Conservation (phyloP, 208 protist genomes). For the Phytomonas francai region DNA sequence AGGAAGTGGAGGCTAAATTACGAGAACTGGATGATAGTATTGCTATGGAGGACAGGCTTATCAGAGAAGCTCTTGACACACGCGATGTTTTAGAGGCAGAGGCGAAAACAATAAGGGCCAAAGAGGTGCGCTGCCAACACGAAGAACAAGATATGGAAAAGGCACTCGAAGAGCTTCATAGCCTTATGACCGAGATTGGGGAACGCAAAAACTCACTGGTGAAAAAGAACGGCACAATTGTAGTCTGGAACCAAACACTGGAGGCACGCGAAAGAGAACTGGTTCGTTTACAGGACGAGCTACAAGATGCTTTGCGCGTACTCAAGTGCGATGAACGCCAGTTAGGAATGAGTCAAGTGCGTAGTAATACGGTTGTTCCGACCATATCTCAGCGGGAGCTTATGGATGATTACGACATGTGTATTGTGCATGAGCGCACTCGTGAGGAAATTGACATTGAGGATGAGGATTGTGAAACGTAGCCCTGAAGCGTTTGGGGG, state of each 20-base stretch:
- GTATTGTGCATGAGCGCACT: conserved; percentile 70
- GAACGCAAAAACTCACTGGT: conserved; percentile 44
- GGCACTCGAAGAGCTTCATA: conserved; percentile 42
- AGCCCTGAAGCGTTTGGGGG: neutral
- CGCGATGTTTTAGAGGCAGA: conserved; percentile 12
- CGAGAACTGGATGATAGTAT: neutral
- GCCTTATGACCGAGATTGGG: conserved; percentile 58
- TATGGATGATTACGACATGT: conserved; percentile 88
- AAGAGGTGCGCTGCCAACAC: conserved; percentile 38
- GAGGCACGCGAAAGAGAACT: conserved; percentile 71
- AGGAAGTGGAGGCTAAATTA: conserved; percentile 19
- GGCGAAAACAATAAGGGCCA: conserved; percentile 27
- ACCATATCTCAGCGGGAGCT: conserved; percentile 69
- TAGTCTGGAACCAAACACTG: conserved; percentile 58
- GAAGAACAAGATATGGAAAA: conserved; percentile 57
- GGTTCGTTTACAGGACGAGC: conserved; percentile 46
- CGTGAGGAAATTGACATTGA: conserved; percentile 71
- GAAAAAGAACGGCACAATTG: conserved; percentile 60
- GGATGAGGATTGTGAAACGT: conserved; percentile 22
- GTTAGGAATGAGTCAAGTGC: conserved; percentile 39
- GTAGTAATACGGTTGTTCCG: conserved; percentile 22
- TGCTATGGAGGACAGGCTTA: conserved; percentile 21
- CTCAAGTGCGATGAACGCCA: conserved; percentile 52
- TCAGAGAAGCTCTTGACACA: conserved; percentile 26
- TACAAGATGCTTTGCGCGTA: conserved; percentile 43